These are phyloP conservation scores for Starmerella stellata DNA, from an alignment of 805 yeast genomes.

Conservation along the genomic window DNA sequence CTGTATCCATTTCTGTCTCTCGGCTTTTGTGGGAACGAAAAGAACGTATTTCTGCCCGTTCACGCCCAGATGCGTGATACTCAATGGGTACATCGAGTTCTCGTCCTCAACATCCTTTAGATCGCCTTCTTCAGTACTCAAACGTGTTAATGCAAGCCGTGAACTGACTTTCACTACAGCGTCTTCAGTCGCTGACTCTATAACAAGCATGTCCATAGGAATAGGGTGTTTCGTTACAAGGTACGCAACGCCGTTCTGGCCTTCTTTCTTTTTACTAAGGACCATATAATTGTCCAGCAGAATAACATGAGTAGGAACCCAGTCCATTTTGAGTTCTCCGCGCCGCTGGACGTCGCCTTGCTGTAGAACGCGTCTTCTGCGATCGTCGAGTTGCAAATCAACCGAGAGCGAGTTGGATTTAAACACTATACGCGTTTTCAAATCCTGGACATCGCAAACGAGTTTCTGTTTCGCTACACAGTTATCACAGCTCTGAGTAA, in stretches of 20 bases:
- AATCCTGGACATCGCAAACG: constrained; percentile 33
- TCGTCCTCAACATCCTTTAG: constrained; percentile 11
- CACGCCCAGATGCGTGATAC: constrained; percentile 23
- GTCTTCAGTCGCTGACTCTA: constrained; percentile 31
- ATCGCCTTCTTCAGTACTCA: background rate
- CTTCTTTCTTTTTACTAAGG: constrained; percentile 24
- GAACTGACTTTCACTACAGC: constrained; percentile 19
- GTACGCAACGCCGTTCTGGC: constrained; percentile 21
- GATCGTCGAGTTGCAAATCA: constrained; percentile 35
- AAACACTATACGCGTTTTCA: constrained; percentile 39
- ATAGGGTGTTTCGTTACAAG: constrained; percentile 25
- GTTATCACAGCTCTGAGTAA: constrained; percentile 44
- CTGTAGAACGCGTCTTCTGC: constrained; percentile 37
- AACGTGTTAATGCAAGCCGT: constrained; percentile 2
- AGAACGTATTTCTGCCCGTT: constrained; percentile 20
- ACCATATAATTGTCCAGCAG: constrained; percentile 51
- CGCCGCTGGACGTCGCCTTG: constrained; percentile 43
- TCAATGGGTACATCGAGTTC: constrained; percentile 22
- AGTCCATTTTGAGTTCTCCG: constrained; percentile 46
- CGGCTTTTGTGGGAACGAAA: constrained; percentile 23
- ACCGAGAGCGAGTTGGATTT: constrained; percentile 29
- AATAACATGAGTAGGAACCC: constrained; percentile 34
- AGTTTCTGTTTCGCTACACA: constrained; percentile 46
- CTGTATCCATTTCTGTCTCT: constrained; percentile 41
- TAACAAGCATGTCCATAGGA: constrained; percentile 37